These are phyloP conservation scores for Fusarium compactum DNA, from an alignment of 2,329 filamentous ascomycete species.

Conservation along the genomic window DNA sequence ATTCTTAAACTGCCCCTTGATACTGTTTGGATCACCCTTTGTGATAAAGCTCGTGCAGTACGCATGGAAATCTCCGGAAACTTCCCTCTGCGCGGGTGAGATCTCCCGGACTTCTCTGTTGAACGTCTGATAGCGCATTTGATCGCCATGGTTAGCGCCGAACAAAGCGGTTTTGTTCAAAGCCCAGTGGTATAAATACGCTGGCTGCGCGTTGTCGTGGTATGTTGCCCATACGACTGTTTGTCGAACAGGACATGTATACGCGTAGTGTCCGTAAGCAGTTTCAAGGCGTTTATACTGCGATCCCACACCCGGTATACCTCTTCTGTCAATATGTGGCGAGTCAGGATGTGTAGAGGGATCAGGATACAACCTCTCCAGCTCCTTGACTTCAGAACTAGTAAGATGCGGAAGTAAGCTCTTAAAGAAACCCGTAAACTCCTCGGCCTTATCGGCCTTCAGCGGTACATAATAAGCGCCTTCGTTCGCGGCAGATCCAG, in stretches of 20 bases:
- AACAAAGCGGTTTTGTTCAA: slow-evolving; percentile 44
- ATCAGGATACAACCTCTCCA: slow-evolving; percentile 40
- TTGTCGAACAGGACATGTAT: slow-evolving; percentile 42
- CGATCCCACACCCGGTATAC: slow-evolving; percentile 24
- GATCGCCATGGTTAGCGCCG: slow-evolving; percentile 44
- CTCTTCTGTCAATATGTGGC: slow-evolving; percentile 33
- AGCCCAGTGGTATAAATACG: slow-evolving; percentile 50
- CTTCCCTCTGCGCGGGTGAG: slow-evolving; percentile 48
- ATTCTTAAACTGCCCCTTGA: slow-evolving; percentile 39
- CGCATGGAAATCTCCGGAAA: slow-evolving; percentile 38
- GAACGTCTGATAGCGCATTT: slow-evolving; percentile 53
- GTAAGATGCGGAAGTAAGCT: slow-evolving; percentile 46
- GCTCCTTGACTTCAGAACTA: slow-evolving; percentile 16
- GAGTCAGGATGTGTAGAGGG: slow-evolving; percentile 32
- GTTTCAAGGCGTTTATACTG: slow-evolving; percentile 41
- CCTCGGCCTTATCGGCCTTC: slow-evolving; percentile 29
- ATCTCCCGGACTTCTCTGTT: slow-evolving; percentile 53
- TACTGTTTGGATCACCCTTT: slow-evolving; percentile 36
- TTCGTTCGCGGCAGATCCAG: slow-evolving; percentile 49
- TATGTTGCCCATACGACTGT: slow-evolving; percentile 42
- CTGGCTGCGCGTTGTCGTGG: slow-evolving; percentile 39
- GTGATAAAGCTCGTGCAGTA: slow-evolving; percentile 44
- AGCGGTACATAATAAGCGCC: slow-evolving; percentile 48
- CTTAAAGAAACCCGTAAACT: slow-evolving; percentile 48
- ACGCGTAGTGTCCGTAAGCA: slow-evolving; percentile 43